phyloP scores from a whole-genome alignment of 2,329 filamentous ascomycete genomes.

The Chrysoporthe cubensis region DNA sequence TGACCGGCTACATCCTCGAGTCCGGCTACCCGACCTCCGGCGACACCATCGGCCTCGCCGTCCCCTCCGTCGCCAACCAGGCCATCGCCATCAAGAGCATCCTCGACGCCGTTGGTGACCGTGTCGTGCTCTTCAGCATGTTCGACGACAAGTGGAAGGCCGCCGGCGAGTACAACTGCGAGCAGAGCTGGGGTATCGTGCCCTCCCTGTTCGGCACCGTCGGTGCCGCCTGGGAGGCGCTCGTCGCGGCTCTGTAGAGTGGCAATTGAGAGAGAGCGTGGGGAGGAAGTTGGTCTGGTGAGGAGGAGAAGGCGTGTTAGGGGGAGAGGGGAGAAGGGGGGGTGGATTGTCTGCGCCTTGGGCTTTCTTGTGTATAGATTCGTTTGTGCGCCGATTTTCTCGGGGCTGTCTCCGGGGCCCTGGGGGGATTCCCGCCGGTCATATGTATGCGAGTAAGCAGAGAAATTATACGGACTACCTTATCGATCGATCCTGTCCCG shows the following conservation, averaged over 20 bases:
- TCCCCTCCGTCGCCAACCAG: slow-evolving; percentile 72
- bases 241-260: slow-evolving; percentile 7
- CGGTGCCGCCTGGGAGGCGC: slow-evolving; percentile 16
- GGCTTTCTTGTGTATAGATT: background rate
- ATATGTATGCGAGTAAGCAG: slow-evolving; percentile 6
- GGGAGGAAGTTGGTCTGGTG: background rate
- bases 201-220: slow-evolving; percentile 49
- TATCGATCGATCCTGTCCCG: background rate
- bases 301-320: background rate
- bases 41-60: slow-evolving; percentile 70
- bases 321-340: background rate
- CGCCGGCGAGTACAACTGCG: slow-evolving; percentile 69
- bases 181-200: slow-evolving; percentile 77
- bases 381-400: background rate
- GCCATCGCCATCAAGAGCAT: slow-evolving; percentile 73
- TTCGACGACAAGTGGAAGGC: slow-evolving; percentile 83
- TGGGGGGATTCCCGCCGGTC: background rate
- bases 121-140: slow-evolving; percentile 81
- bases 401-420: background rate
- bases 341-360: background rate
- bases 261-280: background rate
- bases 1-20: slow-evolving; percentile 82
- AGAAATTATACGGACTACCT: background rate
- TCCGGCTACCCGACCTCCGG: slow-evolving; percentile 84
- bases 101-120: slow-evolving; percentile 63